Base-by-base conservation (phyloP, 805 yeast genomes). In the Candida tibetensis region DNA sequence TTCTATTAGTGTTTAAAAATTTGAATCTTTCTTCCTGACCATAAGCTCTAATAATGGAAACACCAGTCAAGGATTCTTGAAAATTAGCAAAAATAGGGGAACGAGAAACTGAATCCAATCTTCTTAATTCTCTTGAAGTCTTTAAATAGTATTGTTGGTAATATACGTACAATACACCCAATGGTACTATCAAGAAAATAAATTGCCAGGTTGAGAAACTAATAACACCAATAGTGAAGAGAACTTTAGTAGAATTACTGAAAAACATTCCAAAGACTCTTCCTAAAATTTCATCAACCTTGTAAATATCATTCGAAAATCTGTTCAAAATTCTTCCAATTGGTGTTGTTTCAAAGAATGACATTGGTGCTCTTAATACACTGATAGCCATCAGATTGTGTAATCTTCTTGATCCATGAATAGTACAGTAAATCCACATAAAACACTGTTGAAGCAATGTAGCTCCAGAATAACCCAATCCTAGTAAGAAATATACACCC, bases 331-430 rank as follows among this genome's bases (percentile, higher is more conserved):
- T 78, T 66, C 98, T 77, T 26, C 98, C 98, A 47, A 89, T 81
- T 39, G 97, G 98, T 0, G 98, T 90, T 1, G 96, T 88, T 62
- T 90, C 98, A 56, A 90, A 90, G 60, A 91, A 90, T 22, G 87
- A 76, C 97, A 90, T 91, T 45, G 97, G 97, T 0, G 96, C 93
- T 47, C 90, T 74, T 42, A 91, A 62, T 10, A 90, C 93, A 38
- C 65, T 52, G 9, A 42, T 62, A 4, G 90, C 79, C 96, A 90
- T 88, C 13, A 65, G 62, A 44, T 81, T 74, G 60, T 90, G 98
- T 43, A 88, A 68, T 39, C 69, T 74, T 41, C 69, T 79, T 7
- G 98, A 91, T 6, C 93, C 95, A 39, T 77, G 77, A 52, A 91
- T 84, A 2, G 95, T 79, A 59, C 95, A 87, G 62, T 70, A 79